Conservation (phyloP, 2,329 filamentous ascomycete species). For the Aureobasidium subglaciale region DNA sequence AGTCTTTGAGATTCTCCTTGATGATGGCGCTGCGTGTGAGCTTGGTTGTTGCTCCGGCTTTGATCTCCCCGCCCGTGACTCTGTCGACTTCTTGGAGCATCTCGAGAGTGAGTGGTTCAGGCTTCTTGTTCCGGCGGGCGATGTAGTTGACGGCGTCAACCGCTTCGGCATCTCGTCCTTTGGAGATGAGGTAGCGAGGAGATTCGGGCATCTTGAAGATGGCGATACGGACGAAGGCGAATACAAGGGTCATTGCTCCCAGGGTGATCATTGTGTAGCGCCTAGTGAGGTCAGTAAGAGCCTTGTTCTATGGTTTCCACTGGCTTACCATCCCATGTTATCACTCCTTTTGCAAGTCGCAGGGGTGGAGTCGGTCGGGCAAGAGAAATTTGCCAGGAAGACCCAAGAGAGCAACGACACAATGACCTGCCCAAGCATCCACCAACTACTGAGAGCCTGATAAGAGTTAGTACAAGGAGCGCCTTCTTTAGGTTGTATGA, state of each 20-base stretch:
- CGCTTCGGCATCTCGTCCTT: slow-evolving; percentile 15
- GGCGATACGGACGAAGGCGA: slow-evolving; percentile 78
- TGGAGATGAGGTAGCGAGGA: slow-evolving; percentile 22
- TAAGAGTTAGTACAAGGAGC: slow-evolving; percentile 44
- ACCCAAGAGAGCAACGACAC: slow-evolving; percentile 67
- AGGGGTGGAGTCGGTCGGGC: slow-evolving; percentile 23
- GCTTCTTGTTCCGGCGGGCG: neutral
- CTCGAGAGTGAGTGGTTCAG: neutral
- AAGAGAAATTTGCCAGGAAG: slow-evolving; percentile 63
- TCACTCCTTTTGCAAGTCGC: slow-evolving; percentile 39
- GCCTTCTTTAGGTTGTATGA: slow-evolving; percentile 34
- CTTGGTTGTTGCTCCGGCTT: neutral
- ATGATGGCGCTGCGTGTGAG: neutral
- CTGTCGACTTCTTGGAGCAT: slow-evolving; percentile 1
- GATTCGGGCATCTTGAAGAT: slow-evolving; percentile 22
- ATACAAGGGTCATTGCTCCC: slow-evolving; percentile 52
- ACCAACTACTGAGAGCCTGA: slow-evolving; percentile 36
- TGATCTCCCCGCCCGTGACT: neutral
- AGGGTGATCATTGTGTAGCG: neutral
- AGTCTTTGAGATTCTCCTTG: neutral
- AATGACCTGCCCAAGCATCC: slow-evolving; percentile 73
- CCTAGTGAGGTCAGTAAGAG: neutral
- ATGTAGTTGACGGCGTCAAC: slow-evolving; percentile 63
- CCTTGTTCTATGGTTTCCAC: slow-evolving; percentile 61
- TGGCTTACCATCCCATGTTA: slow-evolving; percentile 67